Evolutionary conservation across 2,329 filamentous ascomycete genomes (phyloP).

Genomic region (Ceratocystis harringtonii): DNA sequence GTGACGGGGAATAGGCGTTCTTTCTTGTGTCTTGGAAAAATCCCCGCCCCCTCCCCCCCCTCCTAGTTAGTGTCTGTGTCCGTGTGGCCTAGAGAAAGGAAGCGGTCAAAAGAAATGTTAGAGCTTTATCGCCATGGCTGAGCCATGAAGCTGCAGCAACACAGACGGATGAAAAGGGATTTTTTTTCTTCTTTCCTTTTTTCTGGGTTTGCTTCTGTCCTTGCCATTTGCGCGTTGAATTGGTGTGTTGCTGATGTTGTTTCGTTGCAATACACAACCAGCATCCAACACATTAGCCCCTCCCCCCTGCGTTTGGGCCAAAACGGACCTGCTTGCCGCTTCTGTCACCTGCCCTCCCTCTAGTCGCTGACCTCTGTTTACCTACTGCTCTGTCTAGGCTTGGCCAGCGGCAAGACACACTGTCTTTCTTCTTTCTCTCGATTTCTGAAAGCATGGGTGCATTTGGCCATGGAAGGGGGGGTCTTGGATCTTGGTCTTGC

Average conservation of each 20-base stretch:
- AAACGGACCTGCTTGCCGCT: constrained; percentile 2
- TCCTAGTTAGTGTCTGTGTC: background rate
- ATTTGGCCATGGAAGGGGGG: background rate
- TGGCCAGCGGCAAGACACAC: no score
- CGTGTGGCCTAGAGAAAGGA: background rate
- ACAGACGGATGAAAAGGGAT: background rate
- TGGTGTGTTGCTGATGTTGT: background rate
- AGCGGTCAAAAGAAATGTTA: background rate
- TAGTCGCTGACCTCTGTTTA: no score
- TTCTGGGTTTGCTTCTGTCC: background rate
- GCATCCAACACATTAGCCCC: background rate
- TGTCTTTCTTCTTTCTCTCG: no score
- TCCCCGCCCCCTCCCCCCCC: background rate
- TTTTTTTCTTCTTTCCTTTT: background rate
- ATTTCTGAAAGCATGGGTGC: background rate
- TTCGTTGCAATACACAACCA: background rate
- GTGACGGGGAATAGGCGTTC: background rate
- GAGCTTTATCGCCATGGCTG: background rate
- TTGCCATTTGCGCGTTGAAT: background rate
- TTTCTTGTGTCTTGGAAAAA: background rate
- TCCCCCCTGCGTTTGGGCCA: constrained; percentile 1
- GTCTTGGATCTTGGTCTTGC: background rate
- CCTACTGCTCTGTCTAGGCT: no score
- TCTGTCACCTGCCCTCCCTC: constrained; percentile 5
- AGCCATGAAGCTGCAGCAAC: background rate